These are phyloP conservation scores for Vigna mungo DNA, from an alignment of 306 rosid genomes.

Conservation along the genomic window DNA sequence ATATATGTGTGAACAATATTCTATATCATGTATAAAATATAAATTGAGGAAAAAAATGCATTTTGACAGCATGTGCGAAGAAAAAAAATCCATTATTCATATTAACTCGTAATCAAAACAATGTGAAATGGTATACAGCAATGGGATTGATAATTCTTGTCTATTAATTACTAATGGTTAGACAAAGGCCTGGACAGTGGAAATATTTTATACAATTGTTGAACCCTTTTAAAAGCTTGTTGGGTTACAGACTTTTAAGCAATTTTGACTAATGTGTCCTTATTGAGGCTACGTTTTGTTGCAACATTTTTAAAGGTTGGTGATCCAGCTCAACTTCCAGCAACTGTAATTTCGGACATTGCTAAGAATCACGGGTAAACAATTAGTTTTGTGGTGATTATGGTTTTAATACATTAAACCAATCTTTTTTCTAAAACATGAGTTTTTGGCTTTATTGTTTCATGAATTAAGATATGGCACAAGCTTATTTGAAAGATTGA, in stretches of 20 bases:
- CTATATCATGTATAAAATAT: conserved; percentile 12
- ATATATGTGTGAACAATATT: conserved; percentile 19
- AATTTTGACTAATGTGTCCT: conserved; percentile 19
- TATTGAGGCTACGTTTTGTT: conserved; percentile 19
- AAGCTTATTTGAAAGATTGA: conserved; percentile 92
- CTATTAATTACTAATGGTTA: conserved; percentile 9
- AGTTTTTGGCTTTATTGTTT: conserved; percentile 31
- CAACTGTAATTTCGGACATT: conserved; percentile 83
- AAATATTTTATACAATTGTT: conserved; percentile 23
- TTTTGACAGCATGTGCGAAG: conserved; percentile 23
- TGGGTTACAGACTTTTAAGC: conserved; percentile 2
- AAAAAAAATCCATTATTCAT: conserved; percentile 22
- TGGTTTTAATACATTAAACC: not conserved
- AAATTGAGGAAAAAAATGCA: conserved; percentile 16
- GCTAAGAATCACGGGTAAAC: conserved; percentile 79
- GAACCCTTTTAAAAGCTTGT: conserved; percentile 14
- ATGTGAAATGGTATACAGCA: conserved; percentile 26
- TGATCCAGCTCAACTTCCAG: conserved; percentile 98
- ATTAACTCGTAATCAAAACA: conserved; percentile 1
- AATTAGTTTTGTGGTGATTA: conserved; percentile 18
- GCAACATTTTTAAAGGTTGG: conserved; percentile 63
- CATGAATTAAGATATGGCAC: conserved; percentile 72
- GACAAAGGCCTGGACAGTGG: conserved; percentile 15
- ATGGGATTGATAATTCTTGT: conserved; percentile 31
- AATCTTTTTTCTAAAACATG: conserved; percentile 24